These are phyloP conservation scores for Talinum fruticosum DNA, from an alignment of 148 eudicot species.

Conservation along the genomic window DNA sequence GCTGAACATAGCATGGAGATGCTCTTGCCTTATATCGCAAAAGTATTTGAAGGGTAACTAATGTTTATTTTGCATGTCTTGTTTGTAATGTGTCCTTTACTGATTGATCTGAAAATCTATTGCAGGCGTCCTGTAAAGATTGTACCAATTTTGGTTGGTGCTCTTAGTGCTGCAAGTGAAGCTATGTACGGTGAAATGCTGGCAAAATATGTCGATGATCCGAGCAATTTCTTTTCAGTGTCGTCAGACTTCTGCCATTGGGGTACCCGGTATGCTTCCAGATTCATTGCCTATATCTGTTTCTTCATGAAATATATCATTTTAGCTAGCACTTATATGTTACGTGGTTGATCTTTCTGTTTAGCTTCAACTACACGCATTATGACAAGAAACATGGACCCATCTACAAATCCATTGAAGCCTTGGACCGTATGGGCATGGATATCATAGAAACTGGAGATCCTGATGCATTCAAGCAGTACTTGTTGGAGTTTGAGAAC, in stretches of 20 bases:
- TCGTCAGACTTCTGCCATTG: constrained; percentile 99
- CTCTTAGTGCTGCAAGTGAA: constrained; percentile 74
- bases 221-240: constrained; percentile 89
- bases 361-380: constrained; percentile 77
- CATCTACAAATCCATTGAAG: constrained; percentile 85
- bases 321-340: background rate
- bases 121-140: constrained; percentile 71
- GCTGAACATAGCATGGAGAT: constrained; percentile 99
- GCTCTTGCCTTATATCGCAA: constrained; percentile 99
- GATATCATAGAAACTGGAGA: constrained; percentile 88
- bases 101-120: constrained; percentile 19
- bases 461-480: constrained; percentile 80
- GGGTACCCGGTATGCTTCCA: constrained; percentile 81
- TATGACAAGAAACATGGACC: constrained; percentile 84
- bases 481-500: constrained; percentile 75
- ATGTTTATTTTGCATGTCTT: background rate
- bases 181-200: constrained; percentile 70
- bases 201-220: constrained; percentile 90
- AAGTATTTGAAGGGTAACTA: constrained; percentile 83
- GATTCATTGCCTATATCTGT: background rate
- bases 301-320: no score
- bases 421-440: constrained; percentile 91
- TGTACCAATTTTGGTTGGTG: constrained; percentile 93
- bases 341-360: constrained; percentile 1
- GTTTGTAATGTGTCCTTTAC: constrained; percentile 1